A percentile compares a stretch with the other conserved stretches of the same genome.
phyloP scores from a whole-genome alignment of 805 yeast species.

The Candida mattraensis region DNA sequence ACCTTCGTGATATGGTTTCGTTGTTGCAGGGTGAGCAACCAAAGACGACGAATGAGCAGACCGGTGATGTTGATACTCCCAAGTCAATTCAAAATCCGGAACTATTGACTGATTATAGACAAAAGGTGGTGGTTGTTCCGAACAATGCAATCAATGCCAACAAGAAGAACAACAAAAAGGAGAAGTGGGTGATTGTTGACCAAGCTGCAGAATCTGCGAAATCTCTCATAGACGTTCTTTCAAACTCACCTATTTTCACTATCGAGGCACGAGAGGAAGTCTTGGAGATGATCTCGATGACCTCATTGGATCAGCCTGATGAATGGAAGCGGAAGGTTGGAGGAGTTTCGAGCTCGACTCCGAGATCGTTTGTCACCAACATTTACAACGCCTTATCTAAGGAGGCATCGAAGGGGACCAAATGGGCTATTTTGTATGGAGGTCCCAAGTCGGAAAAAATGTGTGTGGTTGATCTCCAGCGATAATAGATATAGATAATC shows the following conservation, averaged over 20 bases:
- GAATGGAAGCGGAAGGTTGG: conserved; percentile 85
- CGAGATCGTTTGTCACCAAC: conserved; percentile 74
- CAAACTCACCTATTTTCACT: conserved; percentile 69
- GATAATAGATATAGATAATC: no score
- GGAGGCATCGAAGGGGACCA: conserved; percentile 69
- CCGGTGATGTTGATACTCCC: no score
- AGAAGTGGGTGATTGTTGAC: conserved; percentile 75
- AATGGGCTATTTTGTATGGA: conserved; percentile 76
- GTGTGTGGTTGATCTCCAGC: conserved; percentile 63
- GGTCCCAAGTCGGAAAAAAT: conserved; percentile 78
- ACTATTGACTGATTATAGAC: conserved; percentile 31
- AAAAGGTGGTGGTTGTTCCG: conserved; percentile 64
- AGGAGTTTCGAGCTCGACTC: conserved; percentile 74
- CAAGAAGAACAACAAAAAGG: conserved; percentile 71
- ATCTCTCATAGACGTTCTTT: conserved; percentile 50
- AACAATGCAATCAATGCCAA: conserved; percentile 81
- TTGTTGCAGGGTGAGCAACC: conserved; percentile 34
- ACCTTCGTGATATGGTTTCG: conserved; percentile 60
- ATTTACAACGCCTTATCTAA: conserved; percentile 71
- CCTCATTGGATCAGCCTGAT: conserved; percentile 73
- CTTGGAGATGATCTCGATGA: conserved; percentile 75
- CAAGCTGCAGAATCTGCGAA: conserved; percentile 64
- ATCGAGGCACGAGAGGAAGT: conserved; percentile 85
- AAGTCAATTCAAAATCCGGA: conserved; percentile 12
- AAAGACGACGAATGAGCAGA: conserved; percentile 8